Percentiles rank a stretch among this genome's conserved stretches.
These are phyloP conservation scores for Camellia sinensis DNA, from an alignment of 148 eudicot genomes.

Conservation along the genomic window DNA sequence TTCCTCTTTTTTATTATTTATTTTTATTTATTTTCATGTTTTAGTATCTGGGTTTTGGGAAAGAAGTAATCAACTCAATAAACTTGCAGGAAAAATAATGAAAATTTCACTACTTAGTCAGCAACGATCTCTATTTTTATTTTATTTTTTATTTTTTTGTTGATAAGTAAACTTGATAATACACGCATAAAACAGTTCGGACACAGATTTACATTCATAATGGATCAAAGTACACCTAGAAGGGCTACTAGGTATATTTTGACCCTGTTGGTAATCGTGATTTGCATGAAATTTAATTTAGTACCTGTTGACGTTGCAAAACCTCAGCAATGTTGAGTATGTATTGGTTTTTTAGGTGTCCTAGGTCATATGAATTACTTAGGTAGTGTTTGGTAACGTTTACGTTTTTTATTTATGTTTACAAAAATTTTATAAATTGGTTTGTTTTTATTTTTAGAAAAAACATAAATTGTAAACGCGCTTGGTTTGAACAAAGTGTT, in stretches of 20 bases:
- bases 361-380: background rate
- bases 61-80: background rate
- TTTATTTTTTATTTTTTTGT: too few species aligned
- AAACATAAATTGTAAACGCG: too few species aligned
- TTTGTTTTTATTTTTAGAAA: too few species aligned
- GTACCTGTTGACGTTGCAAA: background rate
- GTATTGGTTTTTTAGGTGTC: background rate
- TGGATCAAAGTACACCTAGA: too few species aligned
- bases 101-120: background rate
- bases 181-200: too few species aligned
- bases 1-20: too few species aligned
- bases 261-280: conserved; percentile 5
- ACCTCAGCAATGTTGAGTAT: background rate
- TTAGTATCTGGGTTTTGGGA: background rate
- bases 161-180: too few species aligned
- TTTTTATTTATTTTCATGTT: background rate
- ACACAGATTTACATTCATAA: too few species aligned
- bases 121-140: background rate
- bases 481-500: too few species aligned
- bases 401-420: too few species aligned
- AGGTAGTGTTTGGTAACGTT: too few species aligned
- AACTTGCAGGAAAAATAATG: background rate
- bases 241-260: background rate
- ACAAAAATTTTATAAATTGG: too few species aligned
- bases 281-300: background rate